Evolutionary conservation across 2,329 filamentous ascomycete genomes (phyloP), one percentile per base, ranked within the genome.

Genomic region (Cyanodermella asteris): DNA sequence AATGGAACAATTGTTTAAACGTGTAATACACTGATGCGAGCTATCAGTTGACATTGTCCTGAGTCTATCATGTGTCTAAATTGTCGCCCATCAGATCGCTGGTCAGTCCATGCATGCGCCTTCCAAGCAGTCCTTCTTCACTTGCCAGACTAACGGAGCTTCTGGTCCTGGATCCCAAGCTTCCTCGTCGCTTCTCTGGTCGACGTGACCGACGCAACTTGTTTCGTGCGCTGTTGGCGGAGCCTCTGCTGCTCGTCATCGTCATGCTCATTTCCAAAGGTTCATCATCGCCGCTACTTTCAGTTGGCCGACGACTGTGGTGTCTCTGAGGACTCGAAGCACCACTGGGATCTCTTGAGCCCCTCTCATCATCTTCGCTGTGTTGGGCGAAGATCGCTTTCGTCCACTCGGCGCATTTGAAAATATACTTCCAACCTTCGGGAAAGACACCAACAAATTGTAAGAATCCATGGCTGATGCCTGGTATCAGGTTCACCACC

Each of bases 381-480:
- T 26, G 25, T 11, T 20, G 27, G 7, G 50, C 49, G 24, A 91
- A 84, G 1, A 81, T 60, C 15, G 81, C 70, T 23, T 72, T 61
- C 36, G 93, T 81, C 84, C 84, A 94, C 10, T 59, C 53, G 0
- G 69, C 72, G 33, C 75, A 77, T 17, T 73, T 64, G 34, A 74
- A 67, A 37, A 94, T 76, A 41, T 90, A 72, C 39, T 72, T 74
- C 77, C 81, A 91, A 1, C 77, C 82, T 6, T 87, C 78, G 0
- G 81, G 81, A 37, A 90, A 97, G 4, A 93, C 57, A 1, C 66
- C 60, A 0, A 80, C 78, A 42, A 97, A 91, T 42, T 93, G 82
- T 37, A 93, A 51, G 47, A 97, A 97, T 1, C 87, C 87, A 40
- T 97, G 87, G 4, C 72, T 81, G 24, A 91, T 78, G 0, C 84